These are phyloP conservation scores for Pleodorina starrii DNA, from an alignment of 139 green algal genomes.

Conservation along the genomic window DNA sequence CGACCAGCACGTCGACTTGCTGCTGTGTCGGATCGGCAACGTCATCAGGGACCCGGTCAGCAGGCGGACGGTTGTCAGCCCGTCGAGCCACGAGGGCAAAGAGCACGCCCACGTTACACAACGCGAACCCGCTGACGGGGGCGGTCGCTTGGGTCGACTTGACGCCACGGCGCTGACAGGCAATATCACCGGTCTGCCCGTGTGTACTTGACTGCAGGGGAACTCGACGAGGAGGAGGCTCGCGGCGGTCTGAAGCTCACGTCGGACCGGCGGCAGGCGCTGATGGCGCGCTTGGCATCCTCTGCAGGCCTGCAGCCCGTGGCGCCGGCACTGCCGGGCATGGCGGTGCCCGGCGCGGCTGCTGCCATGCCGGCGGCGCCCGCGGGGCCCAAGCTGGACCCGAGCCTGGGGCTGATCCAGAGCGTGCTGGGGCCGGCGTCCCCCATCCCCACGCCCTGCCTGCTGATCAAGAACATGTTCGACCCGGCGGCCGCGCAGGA, in stretches of 20 bases:
- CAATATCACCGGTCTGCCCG: too few species aligned
- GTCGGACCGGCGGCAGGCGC: constrained; percentile 73
- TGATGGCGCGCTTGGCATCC: constrained; percentile 91
- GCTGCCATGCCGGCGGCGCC: constrained; percentile 11
- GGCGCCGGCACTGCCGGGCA: constrained; percentile 35
- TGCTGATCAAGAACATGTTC: constrained; percentile 98
- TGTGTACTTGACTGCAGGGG: constrained; percentile 52
- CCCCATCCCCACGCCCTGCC: constrained; percentile 91
- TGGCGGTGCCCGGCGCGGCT: constrained; percentile 10
- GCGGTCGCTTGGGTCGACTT: too few species aligned
- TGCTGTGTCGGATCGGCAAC: too few species aligned
- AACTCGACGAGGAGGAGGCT: constrained; percentile 71
- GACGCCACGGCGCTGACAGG: too few species aligned
- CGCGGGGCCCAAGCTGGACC: constrained; percentile 27
- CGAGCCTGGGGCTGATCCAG: constrained; percentile 67
- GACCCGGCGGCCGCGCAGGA: constrained; percentile 83
- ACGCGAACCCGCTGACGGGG: too few species aligned
- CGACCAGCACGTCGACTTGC: too few species aligned
- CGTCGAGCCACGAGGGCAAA: too few species aligned
- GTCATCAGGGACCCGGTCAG: too few species aligned
- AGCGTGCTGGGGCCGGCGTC: constrained; percentile 90
- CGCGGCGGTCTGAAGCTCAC: constrained; percentile 84
- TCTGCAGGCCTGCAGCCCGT: constrained; percentile 67
- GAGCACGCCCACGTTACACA: too few species aligned
- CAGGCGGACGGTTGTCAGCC: too few species aligned